These are phyloP conservation scores for Chlamydomonas asymmetrica DNA, from an alignment of 139 green algal species.

Conservation along the genomic window DNA sequence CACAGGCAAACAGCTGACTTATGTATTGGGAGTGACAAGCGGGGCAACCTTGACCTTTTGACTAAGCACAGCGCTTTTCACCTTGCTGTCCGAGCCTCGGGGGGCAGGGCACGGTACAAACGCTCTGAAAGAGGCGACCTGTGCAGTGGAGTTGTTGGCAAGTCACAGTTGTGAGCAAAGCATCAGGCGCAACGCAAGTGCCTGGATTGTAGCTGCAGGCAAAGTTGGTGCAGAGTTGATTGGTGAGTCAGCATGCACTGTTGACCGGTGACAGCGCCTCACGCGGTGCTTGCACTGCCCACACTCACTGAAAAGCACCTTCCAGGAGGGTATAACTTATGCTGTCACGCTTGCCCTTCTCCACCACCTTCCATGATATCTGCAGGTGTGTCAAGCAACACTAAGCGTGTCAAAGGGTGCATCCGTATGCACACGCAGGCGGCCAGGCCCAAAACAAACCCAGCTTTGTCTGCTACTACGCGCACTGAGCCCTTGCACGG, in stretches of 20 bases:
- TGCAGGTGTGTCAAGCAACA: constrained; percentile 12
- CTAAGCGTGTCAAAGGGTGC: background rate
- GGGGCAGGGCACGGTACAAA: constrained; percentile 70
- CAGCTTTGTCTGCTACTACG: background rate
- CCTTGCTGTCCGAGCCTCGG: constrained; percentile 57
- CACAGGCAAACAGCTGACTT: no score
- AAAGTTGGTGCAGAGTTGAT: background rate
- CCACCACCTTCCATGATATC: constrained; percentile 53
- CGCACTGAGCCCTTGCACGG: background rate
- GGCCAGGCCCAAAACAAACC: background rate
- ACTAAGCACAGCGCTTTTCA: no score
- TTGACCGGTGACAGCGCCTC: background rate
- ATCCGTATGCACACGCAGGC: background rate
- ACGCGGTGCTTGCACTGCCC: background rate
- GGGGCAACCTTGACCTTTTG: no score
- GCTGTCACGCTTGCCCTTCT: constrained; percentile 36
- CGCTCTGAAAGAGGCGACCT: constrained; percentile 59
- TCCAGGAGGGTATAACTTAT: constrained; percentile 58
- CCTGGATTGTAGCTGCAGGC: no score
- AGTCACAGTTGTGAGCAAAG: no score
- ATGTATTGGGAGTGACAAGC: no score
- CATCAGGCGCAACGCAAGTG: no score
- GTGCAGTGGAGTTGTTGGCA: constrained; percentile 2
- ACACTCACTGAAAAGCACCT: constrained; percentile 50
- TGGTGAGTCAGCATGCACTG: background rate